Conservation (phyloP, 495 filamentous ascomycete genomes). For the Pseudoneurospora amorphoporcata region DNA sequence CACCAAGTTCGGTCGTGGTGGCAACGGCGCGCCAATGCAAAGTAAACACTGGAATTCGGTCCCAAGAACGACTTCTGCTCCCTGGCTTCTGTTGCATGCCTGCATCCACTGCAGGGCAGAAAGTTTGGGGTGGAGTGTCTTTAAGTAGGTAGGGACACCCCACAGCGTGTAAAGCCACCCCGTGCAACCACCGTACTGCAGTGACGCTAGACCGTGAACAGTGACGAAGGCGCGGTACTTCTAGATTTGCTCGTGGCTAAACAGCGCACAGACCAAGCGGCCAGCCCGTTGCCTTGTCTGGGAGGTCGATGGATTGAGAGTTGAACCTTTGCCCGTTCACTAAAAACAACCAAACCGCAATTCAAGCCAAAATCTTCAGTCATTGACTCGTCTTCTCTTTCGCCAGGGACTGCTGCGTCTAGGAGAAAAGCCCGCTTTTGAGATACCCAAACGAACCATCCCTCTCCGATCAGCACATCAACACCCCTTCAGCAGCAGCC, state of each 20-base stretch:
- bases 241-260: not conserved
- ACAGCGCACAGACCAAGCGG: not conserved
- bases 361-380: not conserved
- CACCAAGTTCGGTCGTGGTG: slow-evolving; percentile 16
- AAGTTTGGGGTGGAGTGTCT: not conserved
- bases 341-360: not conserved
- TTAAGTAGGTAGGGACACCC: not conserved
- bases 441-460: not conserved
- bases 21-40: slow-evolving; percentile 17
- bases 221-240: not conserved
- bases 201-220: not conserved
- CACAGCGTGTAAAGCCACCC: not conserved
- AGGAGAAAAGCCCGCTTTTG: not conserved
- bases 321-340: not conserved
- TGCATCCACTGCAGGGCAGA: not conserved
- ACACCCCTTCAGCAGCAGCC: not conserved
- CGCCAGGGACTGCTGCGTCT: not conserved
- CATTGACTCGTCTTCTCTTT: not conserved
- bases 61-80: not conserved
- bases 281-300: not conserved
- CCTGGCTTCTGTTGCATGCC: not conserved
- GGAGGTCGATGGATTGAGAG: not conserved
- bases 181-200: not conserved
- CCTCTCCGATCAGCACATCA: not conserved
- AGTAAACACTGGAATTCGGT: slow-evolving; percentile 16